Conservation (phyloP, 495 filamentous ascomycete species). For the Friedmanniomyces simplex region DNA sequence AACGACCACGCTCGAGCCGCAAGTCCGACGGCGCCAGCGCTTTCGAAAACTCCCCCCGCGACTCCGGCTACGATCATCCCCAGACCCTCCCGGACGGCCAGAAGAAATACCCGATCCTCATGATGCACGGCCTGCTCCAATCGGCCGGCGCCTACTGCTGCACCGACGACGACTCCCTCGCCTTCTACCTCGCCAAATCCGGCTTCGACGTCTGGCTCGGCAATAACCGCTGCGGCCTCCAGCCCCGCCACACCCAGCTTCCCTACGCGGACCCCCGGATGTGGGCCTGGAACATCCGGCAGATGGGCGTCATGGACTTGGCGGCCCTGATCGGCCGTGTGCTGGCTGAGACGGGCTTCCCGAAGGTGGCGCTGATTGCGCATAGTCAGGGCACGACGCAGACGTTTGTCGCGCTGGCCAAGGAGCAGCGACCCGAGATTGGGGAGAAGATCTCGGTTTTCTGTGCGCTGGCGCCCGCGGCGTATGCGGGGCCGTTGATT, state of each 20-base stretch:
- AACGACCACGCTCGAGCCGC: slow-evolving; percentile 18
- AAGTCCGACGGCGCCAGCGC: slow-evolving; percentile 24
- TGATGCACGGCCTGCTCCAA: slow-evolving; percentile 85
- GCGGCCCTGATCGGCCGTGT: slow-evolving; percentile 78
- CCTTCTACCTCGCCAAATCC: slow-evolving; percentile 82
- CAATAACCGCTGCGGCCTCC: slow-evolving; percentile 85
- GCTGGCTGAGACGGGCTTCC: slow-evolving; percentile 70
- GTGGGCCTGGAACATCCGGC: slow-evolving; percentile 95
- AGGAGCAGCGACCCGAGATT: slow-evolving; percentile 83
- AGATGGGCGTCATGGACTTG: slow-evolving; percentile 90
- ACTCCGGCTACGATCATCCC: slow-evolving; percentile 30
- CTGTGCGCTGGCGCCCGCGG: slow-evolving; percentile 84
- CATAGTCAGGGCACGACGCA: slow-evolving; percentile 92
- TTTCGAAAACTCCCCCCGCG: slow-evolving; percentile 27
- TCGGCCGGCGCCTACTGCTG: slow-evolving; percentile 78
- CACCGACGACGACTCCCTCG: slow-evolving; percentile 82
- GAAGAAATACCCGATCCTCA: slow-evolving; percentile 73
- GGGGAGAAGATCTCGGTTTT: slow-evolving; percentile 81
- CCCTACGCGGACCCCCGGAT: slow-evolving; percentile 71
- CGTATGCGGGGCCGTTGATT: slow-evolving; percentile 80
- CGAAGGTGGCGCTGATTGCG: slow-evolving; percentile 70
- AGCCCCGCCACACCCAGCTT: slow-evolving; percentile 63
- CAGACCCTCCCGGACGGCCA: slow-evolving; percentile 26
- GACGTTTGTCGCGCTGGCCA: slow-evolving; percentile 79
- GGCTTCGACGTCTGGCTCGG: slow-evolving; percentile 98